These are phyloP conservation scores for Pilatotrama ljubarskyi DNA, from an alignment of 768 basidiomycete species.

Conservation along the genomic window DNA sequence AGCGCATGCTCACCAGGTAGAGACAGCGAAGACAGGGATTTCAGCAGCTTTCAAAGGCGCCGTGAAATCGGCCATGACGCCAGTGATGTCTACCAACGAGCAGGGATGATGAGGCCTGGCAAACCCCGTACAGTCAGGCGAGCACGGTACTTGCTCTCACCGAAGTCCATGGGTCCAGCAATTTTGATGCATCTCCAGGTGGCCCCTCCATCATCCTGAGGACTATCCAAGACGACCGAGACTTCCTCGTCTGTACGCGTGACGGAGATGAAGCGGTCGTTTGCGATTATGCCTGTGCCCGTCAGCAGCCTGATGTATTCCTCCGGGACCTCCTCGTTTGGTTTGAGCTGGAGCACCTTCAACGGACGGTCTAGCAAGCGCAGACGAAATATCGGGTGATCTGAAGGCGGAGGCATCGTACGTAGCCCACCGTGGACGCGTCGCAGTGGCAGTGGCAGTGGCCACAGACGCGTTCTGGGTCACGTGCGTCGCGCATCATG, in stretches of 20 bases:
- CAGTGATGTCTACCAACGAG: slow-evolving; percentile 43
- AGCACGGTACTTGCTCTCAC: slow-evolving; percentile 30
- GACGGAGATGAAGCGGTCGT: slow-evolving; percentile 45
- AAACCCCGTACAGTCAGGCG: neutral
- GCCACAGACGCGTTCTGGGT: slow-evolving; percentile 18
- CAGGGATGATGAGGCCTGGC: too few relatives aligned
- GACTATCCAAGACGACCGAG: slow-evolving; percentile 54
- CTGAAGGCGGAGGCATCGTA: neutral
- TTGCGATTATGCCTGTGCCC: neutral
- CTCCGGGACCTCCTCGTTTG: neutral
- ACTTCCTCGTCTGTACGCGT: slow-evolving; percentile 63
- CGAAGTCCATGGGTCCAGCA: slow-evolving; percentile 66
- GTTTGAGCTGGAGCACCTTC: neutral
- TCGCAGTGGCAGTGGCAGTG: too few relatives aligned
- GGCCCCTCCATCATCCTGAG: slow-evolving; percentile 35
- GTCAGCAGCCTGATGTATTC: neutral
- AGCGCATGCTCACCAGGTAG: slow-evolving; percentile 53
- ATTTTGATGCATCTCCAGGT: slow-evolving; percentile 64
- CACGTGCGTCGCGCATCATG: slow-evolving; percentile 13
- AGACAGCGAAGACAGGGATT: slow-evolving; percentile 59
- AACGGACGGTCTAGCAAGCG: neutral
- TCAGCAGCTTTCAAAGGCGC: slow-evolving; percentile 51
- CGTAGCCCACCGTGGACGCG: too few relatives aligned
- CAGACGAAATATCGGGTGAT: neutral
- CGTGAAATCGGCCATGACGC: slow-evolving; percentile 55